Conservation (phyloP, 2,329 filamentous ascomycete genomes). For the Phyllosticta citrichinensis region DNA sequence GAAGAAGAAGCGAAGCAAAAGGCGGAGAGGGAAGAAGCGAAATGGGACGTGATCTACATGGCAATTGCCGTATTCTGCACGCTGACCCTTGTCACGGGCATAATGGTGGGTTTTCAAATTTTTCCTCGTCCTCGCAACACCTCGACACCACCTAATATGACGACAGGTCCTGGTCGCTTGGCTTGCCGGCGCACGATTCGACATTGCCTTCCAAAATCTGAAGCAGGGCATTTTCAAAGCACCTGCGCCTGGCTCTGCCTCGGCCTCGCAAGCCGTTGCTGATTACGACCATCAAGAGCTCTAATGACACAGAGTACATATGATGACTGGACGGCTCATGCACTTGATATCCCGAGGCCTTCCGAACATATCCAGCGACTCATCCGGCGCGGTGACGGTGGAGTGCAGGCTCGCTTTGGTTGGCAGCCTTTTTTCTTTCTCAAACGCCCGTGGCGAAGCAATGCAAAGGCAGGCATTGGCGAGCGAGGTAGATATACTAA, state of each 20-base stretch:
- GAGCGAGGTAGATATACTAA: not conserved
- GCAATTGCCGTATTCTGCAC: slow-evolving; percentile 55
- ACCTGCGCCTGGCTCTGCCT: not conserved
- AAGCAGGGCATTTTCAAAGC: slow-evolving; percentile 27
- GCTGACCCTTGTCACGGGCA: slow-evolving; percentile 58
- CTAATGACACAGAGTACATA: slow-evolving; percentile 9
- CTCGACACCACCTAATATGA: not conserved
- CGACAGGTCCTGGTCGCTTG: slow-evolving; percentile 55
- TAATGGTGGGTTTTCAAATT: slow-evolving; percentile 59
- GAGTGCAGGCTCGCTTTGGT: not conserved
- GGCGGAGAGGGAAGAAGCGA: slow-evolving; percentile 42
- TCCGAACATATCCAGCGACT: not conserved
- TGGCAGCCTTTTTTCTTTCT: not conserved
- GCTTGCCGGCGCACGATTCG: slow-evolving; percentile 73
- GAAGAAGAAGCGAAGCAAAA: slow-evolving; percentile 49
- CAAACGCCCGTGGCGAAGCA: not conserved
- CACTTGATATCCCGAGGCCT: not conserved
- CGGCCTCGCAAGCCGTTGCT: slow-evolving; percentile 7
- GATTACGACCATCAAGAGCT: slow-evolving; percentile 19
- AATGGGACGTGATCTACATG: slow-evolving; percentile 52
- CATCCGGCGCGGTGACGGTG: not conserved
- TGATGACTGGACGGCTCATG: not conserved
- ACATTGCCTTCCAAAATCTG: slow-evolving; percentile 53
- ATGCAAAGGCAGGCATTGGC: not conserved
- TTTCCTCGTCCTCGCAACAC: slow-evolving; percentile 9